These are phyloP conservation scores for Comarum palustre DNA, from an alignment of 306 rosid species.

Conservation along the genomic window DNA sequence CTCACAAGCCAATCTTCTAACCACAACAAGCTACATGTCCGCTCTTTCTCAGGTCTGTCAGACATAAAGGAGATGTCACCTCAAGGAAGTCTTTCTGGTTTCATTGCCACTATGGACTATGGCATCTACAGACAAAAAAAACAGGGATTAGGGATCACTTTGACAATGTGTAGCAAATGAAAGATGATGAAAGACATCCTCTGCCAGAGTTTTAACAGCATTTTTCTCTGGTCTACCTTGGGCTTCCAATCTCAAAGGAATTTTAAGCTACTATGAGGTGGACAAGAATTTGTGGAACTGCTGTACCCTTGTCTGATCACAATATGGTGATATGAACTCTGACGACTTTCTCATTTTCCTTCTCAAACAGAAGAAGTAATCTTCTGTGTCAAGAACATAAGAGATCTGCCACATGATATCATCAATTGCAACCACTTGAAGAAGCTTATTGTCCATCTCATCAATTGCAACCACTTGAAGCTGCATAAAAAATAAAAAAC, in stretches of 20 bases:
- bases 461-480: constrained; percentile 83
- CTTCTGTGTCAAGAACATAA: constrained; percentile 84
- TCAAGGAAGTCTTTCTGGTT: constrained; percentile 23
- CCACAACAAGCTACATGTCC: constrained; percentile 25
- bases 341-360: constrained; percentile 38
- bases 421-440: too few species aligned
- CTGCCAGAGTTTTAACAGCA: background rate
- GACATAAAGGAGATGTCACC: constrained; percentile 26
- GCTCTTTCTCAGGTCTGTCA: constrained; percentile 27
- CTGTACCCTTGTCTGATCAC: constrained; percentile 48
- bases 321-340: constrained; percentile 21
- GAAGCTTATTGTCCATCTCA: constrained; percentile 76
- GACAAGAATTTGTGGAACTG: constrained; percentile 59
- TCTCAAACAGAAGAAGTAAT: constrained; percentile 67
- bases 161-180: background rate
- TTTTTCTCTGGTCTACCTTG: constrained; percentile 16
- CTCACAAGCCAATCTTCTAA: constrained; percentile 32
- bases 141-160: background rate
- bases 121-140: background rate
- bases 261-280: constrained; percentile 12
- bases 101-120: background rate
- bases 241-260: constrained; percentile 13
- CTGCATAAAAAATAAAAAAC: constrained; percentile 41
- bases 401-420: constrained; percentile 67
- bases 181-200: background rate